Conservation (phyloP, 75 land plant genomes). For the Pinus taeda region DNA sequence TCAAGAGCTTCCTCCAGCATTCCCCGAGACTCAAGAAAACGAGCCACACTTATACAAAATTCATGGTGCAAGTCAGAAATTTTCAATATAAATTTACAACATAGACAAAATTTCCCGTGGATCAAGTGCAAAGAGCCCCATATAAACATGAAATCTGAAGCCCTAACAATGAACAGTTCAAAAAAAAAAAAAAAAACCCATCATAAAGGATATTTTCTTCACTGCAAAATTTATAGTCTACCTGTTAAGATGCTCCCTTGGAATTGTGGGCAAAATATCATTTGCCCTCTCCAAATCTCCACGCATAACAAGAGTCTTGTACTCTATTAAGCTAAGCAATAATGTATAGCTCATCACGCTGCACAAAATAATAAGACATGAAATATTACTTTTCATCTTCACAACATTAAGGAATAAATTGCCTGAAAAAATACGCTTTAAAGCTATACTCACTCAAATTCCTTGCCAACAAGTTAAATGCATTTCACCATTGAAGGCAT, state of each 20-base stretch:
- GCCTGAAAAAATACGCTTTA: conserved; percentile 1
- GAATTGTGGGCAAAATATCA: conserved; percentile 91
- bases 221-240: conserved; percentile 10
- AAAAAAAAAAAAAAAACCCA: too few relatives aligned
- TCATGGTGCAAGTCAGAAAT: too few relatives aligned
- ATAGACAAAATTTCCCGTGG: too few relatives aligned
- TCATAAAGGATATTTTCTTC: too few relatives aligned
- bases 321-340: conserved; percentile 96
- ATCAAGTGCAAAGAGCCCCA: too few relatives aligned
- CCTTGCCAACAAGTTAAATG: too few relatives aligned
- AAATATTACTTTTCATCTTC: not conserved
- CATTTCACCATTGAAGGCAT: not conserved
- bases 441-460: not conserved
- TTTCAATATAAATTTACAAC: too few relatives aligned
- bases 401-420: too few relatives aligned
- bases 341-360: conserved; percentile 95
- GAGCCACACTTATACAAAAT: conserved; percentile 71
- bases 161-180: too few relatives aligned
- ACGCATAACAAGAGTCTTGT: conserved; percentile 96
- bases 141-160: too few relatives aligned
- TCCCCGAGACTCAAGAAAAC: conserved; percentile 91
- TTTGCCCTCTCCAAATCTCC: conserved; percentile 87
- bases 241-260: conserved; percentile 95
- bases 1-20: conserved; percentile 95
- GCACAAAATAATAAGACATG: conserved; percentile 21